These are phyloP conservation scores for Malassezia caprae DNA, from an alignment of 1,284 basidiomycete genomes.

Conservation along the genomic window DNA sequence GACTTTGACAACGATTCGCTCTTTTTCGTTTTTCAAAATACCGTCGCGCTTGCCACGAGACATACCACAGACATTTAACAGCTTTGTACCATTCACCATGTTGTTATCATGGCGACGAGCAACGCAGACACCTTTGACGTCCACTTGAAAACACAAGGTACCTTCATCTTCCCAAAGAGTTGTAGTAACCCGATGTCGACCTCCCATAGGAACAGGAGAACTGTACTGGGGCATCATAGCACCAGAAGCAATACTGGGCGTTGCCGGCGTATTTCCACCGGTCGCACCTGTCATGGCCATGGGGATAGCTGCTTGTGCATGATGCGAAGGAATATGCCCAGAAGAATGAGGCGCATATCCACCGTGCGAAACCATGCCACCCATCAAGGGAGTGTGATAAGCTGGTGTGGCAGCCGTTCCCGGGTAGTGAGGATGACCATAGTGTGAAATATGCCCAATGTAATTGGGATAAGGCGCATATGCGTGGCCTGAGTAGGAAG, in stretches of 20 bases:
- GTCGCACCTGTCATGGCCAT: constrained; percentile 6
- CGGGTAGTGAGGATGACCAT: constrained; percentile 13
- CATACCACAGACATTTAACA: constrained; percentile 47
- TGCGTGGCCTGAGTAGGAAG: constrained; percentile 15
- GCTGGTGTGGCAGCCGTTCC: constrained; percentile 7
- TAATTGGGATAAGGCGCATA: constrained; percentile 17
- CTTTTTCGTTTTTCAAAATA: constrained; percentile 48
- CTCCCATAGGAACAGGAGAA: constrained; percentile 38
- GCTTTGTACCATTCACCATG: constrained; percentile 49
- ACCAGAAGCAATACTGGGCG: constrained; percentile 3
- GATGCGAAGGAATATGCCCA: constrained; percentile 12
- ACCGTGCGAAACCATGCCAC: constrained; percentile 13
- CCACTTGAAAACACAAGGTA: constrained; percentile 47
- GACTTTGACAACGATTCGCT: constrained; percentile 47
- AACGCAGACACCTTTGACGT: constrained; percentile 44
- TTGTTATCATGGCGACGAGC: constrained; percentile 47
- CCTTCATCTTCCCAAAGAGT: constrained; percentile 48
- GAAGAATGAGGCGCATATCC: constrained; percentile 11
- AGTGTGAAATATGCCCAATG: constrained; percentile 16
- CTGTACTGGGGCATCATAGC: constrained; percentile 29
- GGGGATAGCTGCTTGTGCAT: constrained; percentile 3
- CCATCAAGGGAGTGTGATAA: constrained; percentile 16
- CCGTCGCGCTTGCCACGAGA: constrained; percentile 48
- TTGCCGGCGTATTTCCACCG: neutral
- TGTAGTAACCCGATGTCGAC: constrained; percentile 45